Evolutionary conservation across 75 land plant genomes (phyloP).

Genomic region (Cryptomeria japonica): DNA sequence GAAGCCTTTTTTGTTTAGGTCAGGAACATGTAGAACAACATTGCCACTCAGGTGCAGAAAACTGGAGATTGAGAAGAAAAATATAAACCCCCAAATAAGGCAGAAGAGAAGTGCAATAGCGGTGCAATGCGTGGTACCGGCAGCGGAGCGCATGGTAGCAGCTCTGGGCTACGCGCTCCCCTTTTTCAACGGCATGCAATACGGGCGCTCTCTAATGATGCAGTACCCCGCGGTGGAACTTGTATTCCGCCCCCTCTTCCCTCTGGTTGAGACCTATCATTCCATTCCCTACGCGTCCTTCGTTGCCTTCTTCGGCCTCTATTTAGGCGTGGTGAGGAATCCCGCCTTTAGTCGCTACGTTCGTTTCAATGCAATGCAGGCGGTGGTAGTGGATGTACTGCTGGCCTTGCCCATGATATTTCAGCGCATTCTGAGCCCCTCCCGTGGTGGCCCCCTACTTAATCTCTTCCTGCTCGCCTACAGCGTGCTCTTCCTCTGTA

Average conservation of each 20-base stretch:
- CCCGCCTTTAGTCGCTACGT: conserved; percentile 64
- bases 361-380: conserved; percentile 95
- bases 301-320: conserved; percentile 87
- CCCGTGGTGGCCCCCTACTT: conserved; percentile 46
- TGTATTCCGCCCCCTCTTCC: conserved; percentile 63
- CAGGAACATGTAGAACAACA: not conserved
- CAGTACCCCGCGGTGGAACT: conserved; percentile 49
- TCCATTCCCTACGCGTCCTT: conserved; percentile 79
- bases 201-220: conserved; percentile 77
- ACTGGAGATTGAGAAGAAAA: not conserved
- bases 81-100: not conserved
- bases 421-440: conserved; percentile 52
- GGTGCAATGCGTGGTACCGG: conserved; percentile 28
- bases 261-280: conserved; percentile 65
- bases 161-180: conserved; percentile 80
- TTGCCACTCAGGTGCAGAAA: not conserved
- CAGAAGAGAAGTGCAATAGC: not conserved
- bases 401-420: conserved; percentile 67
- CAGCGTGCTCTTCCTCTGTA: conserved; percentile 52
- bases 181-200: conserved; percentile 84
- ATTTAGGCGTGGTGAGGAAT: conserved; percentile 81
- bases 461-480: conserved; percentile 51
- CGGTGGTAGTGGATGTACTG: conserved; percentile 82
- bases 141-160: conserved; percentile 72
- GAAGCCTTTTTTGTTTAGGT: not conserved